A percentile compares a stretch with the other conserved stretches of the same genome.
These are phyloP conservation scores for Trichosporon inkin DNA, from an alignment of 1,284 basidiomycete species.

Conservation along the genomic window DNA sequence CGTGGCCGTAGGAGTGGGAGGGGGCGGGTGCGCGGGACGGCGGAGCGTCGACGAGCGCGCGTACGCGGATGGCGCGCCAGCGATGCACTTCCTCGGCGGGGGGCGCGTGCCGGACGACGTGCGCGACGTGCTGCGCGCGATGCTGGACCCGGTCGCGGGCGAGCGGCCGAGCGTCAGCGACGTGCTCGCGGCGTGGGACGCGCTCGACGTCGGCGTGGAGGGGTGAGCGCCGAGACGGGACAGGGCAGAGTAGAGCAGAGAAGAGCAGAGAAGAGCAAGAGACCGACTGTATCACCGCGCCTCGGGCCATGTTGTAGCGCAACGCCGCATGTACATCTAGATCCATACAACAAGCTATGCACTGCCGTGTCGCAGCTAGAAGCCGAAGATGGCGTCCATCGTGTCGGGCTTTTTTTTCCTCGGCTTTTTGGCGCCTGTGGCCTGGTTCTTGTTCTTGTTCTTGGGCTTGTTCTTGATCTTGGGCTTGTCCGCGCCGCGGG, in stretches of 20 bases:
- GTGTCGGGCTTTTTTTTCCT: conserved; percentile 31
- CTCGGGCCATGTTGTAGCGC: background rate
- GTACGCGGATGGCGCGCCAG: conserved; percentile 38
- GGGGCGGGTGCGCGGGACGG: too few species aligned
- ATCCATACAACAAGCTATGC: background rate
- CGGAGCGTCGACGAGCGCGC: conserved; percentile 2
- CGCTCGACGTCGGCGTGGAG: conserved; percentile 24
- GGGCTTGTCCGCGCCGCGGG: background rate
- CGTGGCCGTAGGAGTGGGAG: too few species aligned
- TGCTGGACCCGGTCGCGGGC: conserved; percentile 35
- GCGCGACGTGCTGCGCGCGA: conserved; percentile 33
- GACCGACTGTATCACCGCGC: background rate
- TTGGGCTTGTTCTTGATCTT: background rate
- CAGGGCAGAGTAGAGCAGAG: background rate
- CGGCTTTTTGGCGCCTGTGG: background rate
- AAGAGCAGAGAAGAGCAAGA: too few species aligned
- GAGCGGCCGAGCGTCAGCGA: conserved; percentile 35
- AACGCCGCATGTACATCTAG: background rate
- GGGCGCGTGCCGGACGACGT: conserved; percentile 28
- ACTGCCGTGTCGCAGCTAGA: conserved; percentile 11
- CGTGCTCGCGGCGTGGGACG: conserved; percentile 34
- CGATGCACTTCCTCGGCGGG: conserved; percentile 24
- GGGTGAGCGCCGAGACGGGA: background rate
- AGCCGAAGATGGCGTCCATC: conserved; percentile 44
- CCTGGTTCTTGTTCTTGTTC: background rate